Conservation (phyloP, 2,329 filamentous ascomycete genomes). For the Xylaria arbuscula region DNA sequence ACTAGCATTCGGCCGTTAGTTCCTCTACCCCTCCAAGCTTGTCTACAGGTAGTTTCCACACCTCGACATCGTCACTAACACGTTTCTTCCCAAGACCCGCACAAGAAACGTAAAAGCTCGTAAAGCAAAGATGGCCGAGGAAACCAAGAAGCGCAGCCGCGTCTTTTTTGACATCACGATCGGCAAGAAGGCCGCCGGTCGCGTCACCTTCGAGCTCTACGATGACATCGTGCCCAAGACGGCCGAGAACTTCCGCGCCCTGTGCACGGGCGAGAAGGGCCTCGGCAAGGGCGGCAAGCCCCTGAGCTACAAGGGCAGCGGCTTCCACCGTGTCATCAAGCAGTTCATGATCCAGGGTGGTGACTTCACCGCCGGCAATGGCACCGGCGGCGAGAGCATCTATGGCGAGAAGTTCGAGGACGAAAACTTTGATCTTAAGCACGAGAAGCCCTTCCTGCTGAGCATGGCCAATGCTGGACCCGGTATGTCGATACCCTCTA, state of each 20-base stretch:
- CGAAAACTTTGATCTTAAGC: slow-evolving; percentile 93
- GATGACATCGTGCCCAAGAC: slow-evolving; percentile 87
- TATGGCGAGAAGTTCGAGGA: slow-evolving; percentile 98
- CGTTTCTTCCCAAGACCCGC: neutral
- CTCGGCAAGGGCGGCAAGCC: slow-evolving; percentile 82
- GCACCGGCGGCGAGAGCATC: slow-evolving; percentile 95
- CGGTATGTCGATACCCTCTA: slow-evolving; percentile 61
- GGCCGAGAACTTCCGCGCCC: slow-evolving; percentile 92
- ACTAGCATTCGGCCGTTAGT: neutral
- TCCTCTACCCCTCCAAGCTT: slow-evolving; percentile 17
- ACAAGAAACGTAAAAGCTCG: neutral
- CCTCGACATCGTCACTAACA: neutral
- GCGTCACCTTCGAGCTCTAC: slow-evolving; percentile 88
- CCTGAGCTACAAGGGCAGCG: slow-evolving; percentile 91
- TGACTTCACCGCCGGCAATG: slow-evolving; percentile 95
- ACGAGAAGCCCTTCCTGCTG: slow-evolving; percentile 91
- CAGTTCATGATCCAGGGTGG: slow-evolving; percentile 99
- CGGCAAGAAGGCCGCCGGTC: slow-evolving; percentile 76
- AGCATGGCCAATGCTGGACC: slow-evolving; percentile 99
- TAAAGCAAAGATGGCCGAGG: slow-evolving; percentile 49
- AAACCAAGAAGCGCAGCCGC: slow-evolving; percentile 71
- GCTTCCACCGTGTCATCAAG: slow-evolving; percentile 97
- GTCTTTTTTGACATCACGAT: slow-evolving; percentile 96
- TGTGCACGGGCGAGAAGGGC: slow-evolving; percentile 96
- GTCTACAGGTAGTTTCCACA: neutral